Evolutionary conservation across 1,284 basidiomycete genomes (phyloP).

Genomic region (Sutorius eximius): DNA sequence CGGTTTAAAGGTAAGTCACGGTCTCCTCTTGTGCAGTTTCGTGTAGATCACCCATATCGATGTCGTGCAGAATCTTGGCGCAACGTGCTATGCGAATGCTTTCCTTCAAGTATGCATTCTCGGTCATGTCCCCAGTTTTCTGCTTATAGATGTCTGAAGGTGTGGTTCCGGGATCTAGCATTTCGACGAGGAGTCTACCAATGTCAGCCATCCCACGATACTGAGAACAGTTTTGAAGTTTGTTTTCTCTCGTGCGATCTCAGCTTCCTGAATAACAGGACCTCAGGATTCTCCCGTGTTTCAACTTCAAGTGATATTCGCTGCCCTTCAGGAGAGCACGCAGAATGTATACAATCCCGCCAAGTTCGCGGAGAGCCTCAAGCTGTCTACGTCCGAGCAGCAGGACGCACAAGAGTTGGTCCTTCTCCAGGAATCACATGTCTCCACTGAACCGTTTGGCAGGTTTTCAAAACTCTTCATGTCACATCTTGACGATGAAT

Average conservation of each 20-base stretch:
- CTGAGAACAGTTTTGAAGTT: slow-evolving; percentile 56
- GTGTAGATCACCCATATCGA: not conserved
- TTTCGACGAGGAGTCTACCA: slow-evolving; percentile 61
- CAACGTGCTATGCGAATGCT: slow-evolving; percentile 92
- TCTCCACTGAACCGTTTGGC: slow-evolving; percentile 20
- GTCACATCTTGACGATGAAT: slow-evolving; percentile 81
- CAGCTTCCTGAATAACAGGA: slow-evolving; percentile 6
- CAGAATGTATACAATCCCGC: slow-evolving; percentile 77
- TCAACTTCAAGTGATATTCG: slow-evolving; percentile 75
- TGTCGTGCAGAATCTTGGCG: slow-evolving; percentile 75
- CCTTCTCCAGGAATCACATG: not conserved
- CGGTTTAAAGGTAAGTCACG: slow-evolving; percentile 64
- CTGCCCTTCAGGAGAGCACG: slow-evolving; percentile 74
- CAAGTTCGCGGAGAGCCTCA: slow-evolving; percentile 79
- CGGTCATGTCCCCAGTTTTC: not conserved
- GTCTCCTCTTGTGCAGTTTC: not conserved
- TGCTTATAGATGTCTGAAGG: slow-evolving; percentile 36
- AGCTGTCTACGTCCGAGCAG: slow-evolving; percentile 78
- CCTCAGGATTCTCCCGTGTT: slow-evolving; percentile 68
- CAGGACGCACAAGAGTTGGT: slow-evolving; percentile 93
- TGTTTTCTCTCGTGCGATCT: slow-evolving; percentile 9
- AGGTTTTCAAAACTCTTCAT: slow-evolving; percentile 95
- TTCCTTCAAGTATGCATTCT: slow-evolving; percentile 69
- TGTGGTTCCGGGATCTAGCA: slow-evolving; percentile 61
- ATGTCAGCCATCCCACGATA: slow-evolving; percentile 45